phyloP scores from a whole-genome alignment of 768 basidiomycete species.

The Lactarius trivialis region DNA sequence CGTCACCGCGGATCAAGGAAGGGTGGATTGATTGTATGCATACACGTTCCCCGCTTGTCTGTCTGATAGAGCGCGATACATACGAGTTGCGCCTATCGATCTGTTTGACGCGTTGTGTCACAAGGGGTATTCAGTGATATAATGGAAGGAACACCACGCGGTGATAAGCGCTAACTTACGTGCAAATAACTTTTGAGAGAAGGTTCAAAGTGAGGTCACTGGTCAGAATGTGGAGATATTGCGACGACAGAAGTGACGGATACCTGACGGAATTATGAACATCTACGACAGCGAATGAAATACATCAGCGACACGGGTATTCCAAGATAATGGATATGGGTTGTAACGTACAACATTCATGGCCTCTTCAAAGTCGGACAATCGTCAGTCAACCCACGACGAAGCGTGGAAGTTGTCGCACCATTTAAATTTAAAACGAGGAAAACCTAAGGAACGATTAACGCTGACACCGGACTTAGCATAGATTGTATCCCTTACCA shows the following conservation, averaged over 20 bases:
- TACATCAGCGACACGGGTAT: neutral
- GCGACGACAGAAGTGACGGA: neutral
- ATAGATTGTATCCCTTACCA: neutral
- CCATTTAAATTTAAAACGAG: conserved; percentile 15
- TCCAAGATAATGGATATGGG: neutral
- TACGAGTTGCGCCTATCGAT: conserved; percentile 21
- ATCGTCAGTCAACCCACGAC: neutral
- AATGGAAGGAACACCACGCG: neutral
- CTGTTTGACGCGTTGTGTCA: conserved; percentile 1
- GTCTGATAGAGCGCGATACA: conserved; percentile 20
- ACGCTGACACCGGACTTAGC: neutral
- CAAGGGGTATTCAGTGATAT: neutral
- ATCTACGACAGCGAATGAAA: conserved; percentile 5
- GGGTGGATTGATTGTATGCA: neutral
- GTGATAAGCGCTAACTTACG: conserved; percentile 11
- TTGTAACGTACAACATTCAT: conserved; percentile 17
- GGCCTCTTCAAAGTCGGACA: neutral
- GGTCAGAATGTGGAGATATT: neutral
- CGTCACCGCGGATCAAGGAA: no score
- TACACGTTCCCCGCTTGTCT: conserved; percentile 17
- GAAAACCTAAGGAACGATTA: conserved; percentile 10
- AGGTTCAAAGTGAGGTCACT: neutral
- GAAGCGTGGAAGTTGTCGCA: neutral
- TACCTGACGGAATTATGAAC: conserved; percentile 14
- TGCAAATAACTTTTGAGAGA: conserved; percentile 15